Base-by-base conservation (phyloP, 495 filamentous ascomycete genomes). In the Trichoderma asperelloides region DNA sequence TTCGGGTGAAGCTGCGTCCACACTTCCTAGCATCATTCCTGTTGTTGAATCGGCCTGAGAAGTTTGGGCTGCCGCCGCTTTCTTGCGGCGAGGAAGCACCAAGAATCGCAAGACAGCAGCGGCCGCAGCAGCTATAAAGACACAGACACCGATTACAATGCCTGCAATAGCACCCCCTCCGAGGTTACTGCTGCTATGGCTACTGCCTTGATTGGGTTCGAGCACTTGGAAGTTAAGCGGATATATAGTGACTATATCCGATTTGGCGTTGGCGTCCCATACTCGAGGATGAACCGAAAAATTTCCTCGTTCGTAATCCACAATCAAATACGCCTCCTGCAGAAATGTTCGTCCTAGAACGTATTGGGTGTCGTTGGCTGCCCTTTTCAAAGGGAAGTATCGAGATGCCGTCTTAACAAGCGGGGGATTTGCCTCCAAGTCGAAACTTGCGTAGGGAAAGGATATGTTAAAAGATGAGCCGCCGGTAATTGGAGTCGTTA, bases 281-380 rank as follows among this genome's bases (percentile, higher is more conserved):
- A 60, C 55, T 7, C 55, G 55, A 18, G 87, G 81, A 66, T 85
- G 80, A 4, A 90, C 66, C 0, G 82, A 89, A 70, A 90, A 89
- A 39, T 74, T 81, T 28, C 78, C 78, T 27, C 79, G 79, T 63
- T 90, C 87, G 72, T 89, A 90, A 68, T 87, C 84, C 27, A 81
- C 83, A 23, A 85, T 84, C 18, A 91, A 70, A 68, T 91, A 91
- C 18, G 86, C 82, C 74, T 90, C 88, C 75, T 91, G 88, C 67
- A 91, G 79, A 70, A 91, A 91, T 4, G 79, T 74, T 27, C 88
- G 83, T 16, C 88, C 88, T 68, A 91, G 79, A 13, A 86, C 85
- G 69, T 82, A 80, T 67, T 86, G 80, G 21, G 81, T 83, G 23
- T 76, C 73, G 72, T 84, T 80, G 62, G 76, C 74, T 0, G 73